Evolutionary conservation across 768 basidiomycete genomes (phyloP).

Genomic region (Trametes elegans): DNA sequence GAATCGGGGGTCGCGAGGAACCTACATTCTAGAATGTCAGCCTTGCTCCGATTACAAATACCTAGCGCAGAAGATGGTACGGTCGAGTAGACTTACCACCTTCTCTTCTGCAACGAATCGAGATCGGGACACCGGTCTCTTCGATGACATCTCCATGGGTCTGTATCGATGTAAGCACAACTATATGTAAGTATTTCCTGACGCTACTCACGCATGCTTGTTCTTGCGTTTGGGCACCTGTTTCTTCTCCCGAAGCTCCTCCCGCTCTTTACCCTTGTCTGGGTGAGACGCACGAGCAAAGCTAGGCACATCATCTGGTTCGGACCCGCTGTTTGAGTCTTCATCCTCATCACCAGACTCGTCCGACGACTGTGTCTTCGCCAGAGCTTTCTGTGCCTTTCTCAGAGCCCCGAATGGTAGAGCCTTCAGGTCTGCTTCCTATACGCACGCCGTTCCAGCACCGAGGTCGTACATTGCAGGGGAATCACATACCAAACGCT

Average conservation of each 20-base stretch:
- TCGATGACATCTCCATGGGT: conserved; percentile 80
- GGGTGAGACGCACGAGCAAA: background rate
- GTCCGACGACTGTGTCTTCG: conserved; percentile 11
- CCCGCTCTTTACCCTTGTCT: conserved; percentile 33
- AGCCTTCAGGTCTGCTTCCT: conserved; percentile 23
- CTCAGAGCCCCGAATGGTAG: conserved; percentile 29
- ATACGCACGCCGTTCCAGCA: too few relatives aligned
- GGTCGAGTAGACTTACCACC: conserved; percentile 42
- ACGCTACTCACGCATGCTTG: conserved; percentile 80
- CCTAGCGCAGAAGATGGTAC: too few relatives aligned
- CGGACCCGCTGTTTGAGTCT: conserved; percentile 19
- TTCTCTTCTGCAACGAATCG: conserved; percentile 68
- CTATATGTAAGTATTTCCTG: background rate
- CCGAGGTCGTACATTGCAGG: too few relatives aligned
- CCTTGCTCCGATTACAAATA: background rate
- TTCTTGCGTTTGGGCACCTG: conserved; percentile 59
- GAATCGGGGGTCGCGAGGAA: conserved; percentile 86
- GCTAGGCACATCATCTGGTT: conserved; percentile 15
- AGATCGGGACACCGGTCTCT: conserved; percentile 75
- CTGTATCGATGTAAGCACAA: conserved; percentile 38
- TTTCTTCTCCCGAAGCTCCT: conserved; percentile 42
- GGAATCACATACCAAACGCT: conserved; percentile 11
- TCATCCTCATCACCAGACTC: conserved; percentile 21
- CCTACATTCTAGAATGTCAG: conserved; percentile 40
- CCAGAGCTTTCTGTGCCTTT: conserved; percentile 26